Evolutionary conservation across 2,329 filamentous ascomycete species (phyloP), one percentile per base, ranked within the genome.

Genomic region (Paraconiothyrium brasiliense): DNA sequence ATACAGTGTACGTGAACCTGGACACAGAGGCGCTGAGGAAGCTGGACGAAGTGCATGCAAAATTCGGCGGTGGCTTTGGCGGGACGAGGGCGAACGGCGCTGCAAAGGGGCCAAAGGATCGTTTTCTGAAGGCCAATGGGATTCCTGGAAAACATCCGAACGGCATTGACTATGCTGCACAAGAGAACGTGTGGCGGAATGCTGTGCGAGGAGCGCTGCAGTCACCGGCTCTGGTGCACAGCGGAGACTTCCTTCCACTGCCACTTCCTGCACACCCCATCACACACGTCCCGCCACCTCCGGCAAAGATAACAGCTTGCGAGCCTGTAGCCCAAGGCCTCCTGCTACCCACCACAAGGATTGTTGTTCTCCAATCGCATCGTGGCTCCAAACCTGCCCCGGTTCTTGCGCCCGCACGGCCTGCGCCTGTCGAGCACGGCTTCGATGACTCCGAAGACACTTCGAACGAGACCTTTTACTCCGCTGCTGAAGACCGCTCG

Each of bases 311-410:
- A 63, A 89, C 92, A 51, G 88, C 96, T n/a, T 98, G 94, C 76
- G 95, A 99, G 76, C 95, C 95, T 9, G 93, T 98, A 16, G 89
- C 92, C 6, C 95, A 99, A 78, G 95, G 95, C 9, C 78, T 95
- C 5, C 77, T 99, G 50, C 85, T 89, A 9, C 85, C 92, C 0
- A 86, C 83, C 13, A 99, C 94, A 16, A 93, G 91, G 71, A 92
- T 99, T 60, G 89, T 99, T 27, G 84, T 98, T 24, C 89, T 92
- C 51, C 86, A 86, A 84, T 68, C 84, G 83, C 86, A 87, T 60
- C 74, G 72, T 47, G 67, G 75, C 84, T 76, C 72, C 89, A 87
- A 81, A 84, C 75, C 75, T 79, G 73, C 70, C 81, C 49, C 80
- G 74, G 48, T 81, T 74, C 52, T 78, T 67, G 66, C 79, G 70